Percentiles rank a stretch among this genome's conserved stretches.
Conservation (phyloP, 805 yeast species). For the Dipodascus geniculatus region DNA sequence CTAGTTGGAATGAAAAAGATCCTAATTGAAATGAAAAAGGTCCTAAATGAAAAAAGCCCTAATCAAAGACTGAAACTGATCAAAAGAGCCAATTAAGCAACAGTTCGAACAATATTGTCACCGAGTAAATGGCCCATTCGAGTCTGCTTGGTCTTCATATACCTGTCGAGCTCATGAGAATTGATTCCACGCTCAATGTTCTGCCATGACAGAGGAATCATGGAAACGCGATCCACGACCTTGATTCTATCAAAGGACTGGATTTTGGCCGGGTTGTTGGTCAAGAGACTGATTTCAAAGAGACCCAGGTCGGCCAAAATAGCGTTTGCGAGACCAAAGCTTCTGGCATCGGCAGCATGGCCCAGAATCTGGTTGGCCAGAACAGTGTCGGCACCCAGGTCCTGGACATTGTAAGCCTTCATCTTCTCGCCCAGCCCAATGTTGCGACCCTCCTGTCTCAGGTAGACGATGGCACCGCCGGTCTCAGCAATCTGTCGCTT, state of each 20-base stretch:
- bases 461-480: constrained; percentile 94
- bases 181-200: constrained; percentile 51
- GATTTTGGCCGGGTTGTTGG: constrained; percentile 94
- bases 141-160: constrained; percentile 85
- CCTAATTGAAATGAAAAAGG: too few relatives aligned
- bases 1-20: too few relatives aligned
- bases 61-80: neutral
- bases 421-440: constrained; percentile 94
- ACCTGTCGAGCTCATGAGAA: constrained; percentile 82
- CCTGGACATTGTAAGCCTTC: constrained; percentile 94
- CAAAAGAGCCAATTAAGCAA: neutral
- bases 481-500: constrained; percentile 79
- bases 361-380: constrained; percentile 85
- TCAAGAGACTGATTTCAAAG: constrained; percentile 58
- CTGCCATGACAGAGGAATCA: constrained; percentile 94
- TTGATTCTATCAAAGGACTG: constrained; percentile 77
- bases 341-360: constrained; percentile 97
- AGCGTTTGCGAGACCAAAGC: constrained; percentile 88
- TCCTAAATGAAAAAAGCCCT: too few relatives aligned
- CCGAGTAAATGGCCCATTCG: constrained; percentile 90
- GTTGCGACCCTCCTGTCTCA: constrained; percentile 97
- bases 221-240: constrained; percentile 85
- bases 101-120: neutral
- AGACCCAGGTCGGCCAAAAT: constrained; percentile 76
- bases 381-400: constrained; percentile 96